Percentiles rank a stretch among this genome's conserved stretches.
Conservation (phyloP, 116 monocot species). For the Papilionanthe hybrid region DNA sequence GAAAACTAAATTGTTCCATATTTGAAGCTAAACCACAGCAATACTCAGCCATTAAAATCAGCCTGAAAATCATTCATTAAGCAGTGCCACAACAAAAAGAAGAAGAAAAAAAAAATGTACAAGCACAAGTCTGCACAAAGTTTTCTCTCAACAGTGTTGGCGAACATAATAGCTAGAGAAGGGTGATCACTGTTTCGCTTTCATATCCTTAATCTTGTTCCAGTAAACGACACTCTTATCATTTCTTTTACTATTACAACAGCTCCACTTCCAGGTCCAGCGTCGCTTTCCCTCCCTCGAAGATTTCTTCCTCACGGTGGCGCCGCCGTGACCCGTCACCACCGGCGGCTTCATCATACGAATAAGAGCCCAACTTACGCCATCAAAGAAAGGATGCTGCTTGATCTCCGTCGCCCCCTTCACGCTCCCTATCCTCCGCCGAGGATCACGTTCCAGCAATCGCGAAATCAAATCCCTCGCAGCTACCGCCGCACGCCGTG, state of each 20-base stretch:
- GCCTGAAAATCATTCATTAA: too few relatives aligned
- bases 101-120: too few relatives aligned
- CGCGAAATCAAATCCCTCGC: constrained; percentile 54
- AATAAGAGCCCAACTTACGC: constrained; percentile 47
- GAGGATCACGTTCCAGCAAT: constrained; percentile 57
- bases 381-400: constrained; percentile 61
- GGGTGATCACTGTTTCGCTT: background rate
- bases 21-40: too few relatives aligned
- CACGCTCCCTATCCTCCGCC: constrained; percentile 40
- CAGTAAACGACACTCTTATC: background rate
- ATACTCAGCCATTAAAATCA: too few relatives aligned
- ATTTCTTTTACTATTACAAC: background rate
- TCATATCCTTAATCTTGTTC: background rate
- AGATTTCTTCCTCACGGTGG: constrained; percentile 5
- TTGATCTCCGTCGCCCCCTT: constrained; percentile 76
- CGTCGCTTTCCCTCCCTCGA: constrained; percentile 3
- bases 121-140: background rate
- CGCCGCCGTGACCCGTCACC: constrained; percentile 10
- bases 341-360: constrained; percentile 35
- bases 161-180: too few relatives aligned
- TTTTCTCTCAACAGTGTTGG: background rate
- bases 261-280: constrained; percentile 16
- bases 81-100: too few relatives aligned
- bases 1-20: too few relatives aligned
- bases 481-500: constrained; percentile 8